Percentiles rank a stretch among this genome's conserved stretches.
These are phyloP conservation scores for Geranium incanum DNA, from an alignment of 441 rosid species.

Conservation along the genomic window DNA sequence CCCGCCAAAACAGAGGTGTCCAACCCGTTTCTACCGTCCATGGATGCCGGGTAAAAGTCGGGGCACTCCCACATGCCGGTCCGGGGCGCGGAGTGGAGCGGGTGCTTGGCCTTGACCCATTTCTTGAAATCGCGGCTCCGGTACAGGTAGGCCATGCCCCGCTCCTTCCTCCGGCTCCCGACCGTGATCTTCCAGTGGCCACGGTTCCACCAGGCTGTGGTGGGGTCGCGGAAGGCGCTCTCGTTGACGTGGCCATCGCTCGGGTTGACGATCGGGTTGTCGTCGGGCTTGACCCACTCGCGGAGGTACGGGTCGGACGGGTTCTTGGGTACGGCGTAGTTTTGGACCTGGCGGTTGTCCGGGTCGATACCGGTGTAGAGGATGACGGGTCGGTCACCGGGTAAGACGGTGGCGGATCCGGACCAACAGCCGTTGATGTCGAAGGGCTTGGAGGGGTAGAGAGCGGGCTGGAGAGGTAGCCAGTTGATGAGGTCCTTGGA, in stretches of 20 bases:
- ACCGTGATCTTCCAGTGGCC: slow-evolving; percentile 52
- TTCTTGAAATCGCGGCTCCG: slow-evolving; percentile 51
- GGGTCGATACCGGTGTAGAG: slow-evolving; percentile 63
- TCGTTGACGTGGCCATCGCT: slow-evolving; percentile 34
- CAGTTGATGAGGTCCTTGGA: slow-evolving; percentile 76
- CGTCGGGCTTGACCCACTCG: slow-evolving; percentile 65
- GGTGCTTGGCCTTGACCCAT: slow-evolving; percentile 62
- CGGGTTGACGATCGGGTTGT: slow-evolving; percentile 58
- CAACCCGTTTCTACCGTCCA: slow-evolving; percentile 33
- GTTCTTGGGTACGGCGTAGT: slow-evolving; percentile 57
- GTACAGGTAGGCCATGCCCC: slow-evolving; percentile 59
- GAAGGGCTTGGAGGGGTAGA: slow-evolving; percentile 58
- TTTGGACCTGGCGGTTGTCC: slow-evolving; percentile 43
- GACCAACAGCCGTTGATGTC: slow-evolving; percentile 83
- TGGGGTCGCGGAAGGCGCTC: slow-evolving; percentile 79
- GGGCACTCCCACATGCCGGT: slow-evolving; percentile 90
- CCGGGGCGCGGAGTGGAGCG: slow-evolving; percentile 36
- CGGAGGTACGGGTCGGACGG: slow-evolving; percentile 69
- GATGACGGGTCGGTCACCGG: slow-evolving; percentile 46
- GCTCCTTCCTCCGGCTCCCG: slow-evolving; percentile 41
- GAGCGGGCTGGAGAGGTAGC: slow-evolving; percentile 57
- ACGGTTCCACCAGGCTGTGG: slow-evolving; percentile 61
- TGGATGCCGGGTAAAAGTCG: slow-evolving; percentile 62
- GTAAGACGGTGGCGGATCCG: slow-evolving; percentile 69
- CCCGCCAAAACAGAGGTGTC: slow-evolving; percentile 35